Percentiles rank a stretch among this genome's conserved stretches.
Conservation (phyloP, 805 yeast species). For the Metschnikowia amazonensis region DNA sequence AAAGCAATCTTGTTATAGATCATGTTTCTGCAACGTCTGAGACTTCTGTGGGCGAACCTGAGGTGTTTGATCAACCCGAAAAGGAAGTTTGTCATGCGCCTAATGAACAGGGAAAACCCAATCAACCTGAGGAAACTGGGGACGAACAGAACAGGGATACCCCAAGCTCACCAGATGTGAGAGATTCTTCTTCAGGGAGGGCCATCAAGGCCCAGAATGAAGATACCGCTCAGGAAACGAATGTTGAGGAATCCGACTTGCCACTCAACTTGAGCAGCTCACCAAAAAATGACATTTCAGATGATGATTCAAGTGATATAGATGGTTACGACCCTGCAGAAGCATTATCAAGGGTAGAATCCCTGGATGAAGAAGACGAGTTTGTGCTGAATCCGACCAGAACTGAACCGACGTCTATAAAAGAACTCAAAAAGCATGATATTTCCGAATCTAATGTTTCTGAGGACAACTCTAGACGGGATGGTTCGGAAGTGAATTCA, state of each 20-base stretch:
- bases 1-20: not conserved
- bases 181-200: no score
- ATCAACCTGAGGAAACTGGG: not conserved
- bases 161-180: not conserved
- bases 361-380: not conserved
- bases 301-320: not conserved
- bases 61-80: not conserved
- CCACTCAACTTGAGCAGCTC: not conserved
- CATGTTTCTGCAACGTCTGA: not conserved
- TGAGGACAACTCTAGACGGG: not conserved
- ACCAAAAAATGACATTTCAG: not conserved
- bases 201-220: not conserved
- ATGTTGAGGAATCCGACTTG: not conserved
- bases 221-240: not conserved
- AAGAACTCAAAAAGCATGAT: not conserved
- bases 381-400: not conserved
- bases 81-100: not conserved
- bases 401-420: not conserved
- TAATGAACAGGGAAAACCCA: not conserved
- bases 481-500: not conserved
- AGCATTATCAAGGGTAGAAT: not conserved
- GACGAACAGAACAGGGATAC: not conserved
- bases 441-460: not conserved
- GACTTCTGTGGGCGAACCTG: not conserved
- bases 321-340: slow-evolving; percentile 3